Percentiles rank a stretch among this genome's conserved stretches.
phyloP scores from a whole-genome alignment of 495 filamentous ascomycete species.

The Penicillium ochrochloron region DNA sequence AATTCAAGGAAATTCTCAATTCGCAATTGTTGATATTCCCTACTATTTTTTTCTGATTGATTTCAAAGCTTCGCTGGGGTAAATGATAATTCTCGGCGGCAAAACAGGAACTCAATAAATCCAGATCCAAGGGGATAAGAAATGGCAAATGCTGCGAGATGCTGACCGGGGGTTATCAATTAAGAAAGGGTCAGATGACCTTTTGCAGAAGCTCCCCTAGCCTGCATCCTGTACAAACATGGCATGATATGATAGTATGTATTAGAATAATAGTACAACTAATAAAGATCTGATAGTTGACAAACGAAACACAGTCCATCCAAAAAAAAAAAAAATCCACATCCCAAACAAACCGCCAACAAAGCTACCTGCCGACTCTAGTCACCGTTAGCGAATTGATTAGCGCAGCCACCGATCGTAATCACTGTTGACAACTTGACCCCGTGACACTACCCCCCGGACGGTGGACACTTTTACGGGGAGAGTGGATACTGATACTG shows the following conservation, averaged over 20 bases:
- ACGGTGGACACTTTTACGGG: background rate
- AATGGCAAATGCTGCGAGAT: background rate
- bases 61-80: background rate
- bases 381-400: conserved; percentile 6
- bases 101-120: conserved; percentile 7
- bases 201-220: conserved; percentile 1
- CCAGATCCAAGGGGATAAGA: background rate
- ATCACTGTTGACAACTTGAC: background rate
- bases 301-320: background rate
- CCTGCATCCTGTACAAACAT: background rate
- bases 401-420: conserved; percentile 9
- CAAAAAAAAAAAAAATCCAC: too few species aligned
- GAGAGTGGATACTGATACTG: background rate
- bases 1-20: background rate
- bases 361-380: background rate
- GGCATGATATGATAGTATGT: background rate
- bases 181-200: conserved; percentile 7
- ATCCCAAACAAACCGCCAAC: background rate
- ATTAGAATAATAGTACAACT: background rate
- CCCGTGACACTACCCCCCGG: conserved; percentile 2
- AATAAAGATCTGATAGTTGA: background rate
- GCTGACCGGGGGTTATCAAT: background rate
- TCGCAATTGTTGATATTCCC: background rate
- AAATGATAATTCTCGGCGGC: background rate
- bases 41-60: background rate